Evolutionary conservation across 176 grass and related monocot genomes (phyloP).

Genomic region (Oryza australiensis): DNA sequence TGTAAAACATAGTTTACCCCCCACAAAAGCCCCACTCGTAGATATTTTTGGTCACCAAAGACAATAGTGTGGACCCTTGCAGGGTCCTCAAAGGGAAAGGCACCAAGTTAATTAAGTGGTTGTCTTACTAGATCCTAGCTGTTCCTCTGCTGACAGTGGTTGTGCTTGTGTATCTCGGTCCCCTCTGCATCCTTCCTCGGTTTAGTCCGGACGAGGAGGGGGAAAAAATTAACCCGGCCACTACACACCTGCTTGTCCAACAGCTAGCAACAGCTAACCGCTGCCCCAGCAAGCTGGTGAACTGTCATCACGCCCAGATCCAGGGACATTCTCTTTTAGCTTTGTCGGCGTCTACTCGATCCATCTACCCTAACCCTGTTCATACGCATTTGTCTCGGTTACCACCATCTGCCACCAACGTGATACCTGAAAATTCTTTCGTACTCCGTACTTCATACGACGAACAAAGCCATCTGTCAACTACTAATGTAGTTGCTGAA

Average conservation of each 20-base stretch:
- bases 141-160: conserved; percentile 3
- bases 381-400: conserved; percentile 1
- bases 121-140: conserved; percentile 28
- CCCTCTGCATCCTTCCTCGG: not conserved
- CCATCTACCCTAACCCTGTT: not conserved
- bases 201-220: conserved; percentile 2
- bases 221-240: not conserved
- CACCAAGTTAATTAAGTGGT: not conserved
- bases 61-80: not conserved
- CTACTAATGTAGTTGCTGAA: not conserved
- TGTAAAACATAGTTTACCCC: not conserved
- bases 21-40: not conserved
- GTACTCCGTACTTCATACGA: too few relatives aligned
- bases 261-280: conserved; percentile 50
- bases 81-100: not conserved
- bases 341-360: conserved; percentile 33
- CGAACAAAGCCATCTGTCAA: not conserved
- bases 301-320: conserved; percentile 40
- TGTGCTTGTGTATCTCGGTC: not conserved
- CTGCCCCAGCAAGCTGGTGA: not conserved
- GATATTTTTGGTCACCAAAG: not conserved
- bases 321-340: conserved; percentile 26
- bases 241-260: conserved; percentile 31
- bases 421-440: not conserved
- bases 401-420: not conserved